Evolutionary conservation across 2,329 filamentous ascomycete genomes (phyloP).

Genomic region (Tolypocladium cylindrosporum): DNA sequence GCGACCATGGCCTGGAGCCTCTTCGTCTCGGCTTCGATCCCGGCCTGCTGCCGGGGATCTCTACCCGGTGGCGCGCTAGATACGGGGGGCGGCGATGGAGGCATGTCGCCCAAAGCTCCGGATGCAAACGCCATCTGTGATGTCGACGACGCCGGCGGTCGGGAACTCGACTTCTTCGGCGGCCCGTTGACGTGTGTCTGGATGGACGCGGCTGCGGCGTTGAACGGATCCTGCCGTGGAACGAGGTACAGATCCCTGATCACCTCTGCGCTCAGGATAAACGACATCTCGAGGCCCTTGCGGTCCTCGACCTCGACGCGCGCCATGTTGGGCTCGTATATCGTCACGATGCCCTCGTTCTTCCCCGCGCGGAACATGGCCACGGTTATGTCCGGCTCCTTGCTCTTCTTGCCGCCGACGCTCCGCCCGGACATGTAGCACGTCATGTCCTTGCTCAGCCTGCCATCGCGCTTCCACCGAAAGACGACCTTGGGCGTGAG

Average conservation of each 20-base stretch:
- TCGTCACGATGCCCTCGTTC: constrained; percentile 56
- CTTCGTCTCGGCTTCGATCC: constrained; percentile 67
- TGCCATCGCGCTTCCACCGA: constrained; percentile 81
- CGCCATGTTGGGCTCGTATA: constrained; percentile 89
- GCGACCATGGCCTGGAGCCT: constrained; percentile 50
- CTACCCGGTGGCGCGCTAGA: constrained; percentile 8
- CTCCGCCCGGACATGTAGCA: constrained; percentile 78
- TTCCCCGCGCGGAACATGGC: constrained; percentile 70
- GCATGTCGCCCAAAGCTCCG: constrained; percentile 25
- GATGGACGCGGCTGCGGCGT: constrained; percentile 36
- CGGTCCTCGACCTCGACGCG: constrained; percentile 88
- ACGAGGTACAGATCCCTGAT: constrained; percentile 57
- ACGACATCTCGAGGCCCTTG: constrained; percentile 80
- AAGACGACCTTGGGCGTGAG: constrained; percentile 69
- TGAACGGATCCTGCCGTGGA: constrained; percentile 66
- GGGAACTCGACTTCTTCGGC: constrained; percentile 1
- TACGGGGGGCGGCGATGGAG: constrained; percentile 8
- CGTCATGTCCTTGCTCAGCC: constrained; percentile 76
- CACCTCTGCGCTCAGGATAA: constrained; percentile 54
- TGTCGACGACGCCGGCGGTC: constrained; percentile 22
- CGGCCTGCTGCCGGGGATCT: constrained; percentile 20
- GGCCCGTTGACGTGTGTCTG: background rate
- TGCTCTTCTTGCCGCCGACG: constrained; percentile 66
- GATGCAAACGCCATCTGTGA: constrained; percentile 15
- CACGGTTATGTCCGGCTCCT: constrained; percentile 93